These are phyloP conservation scores for Heliosperma pusillum DNA, from an alignment of 148 eudicot species.

Conservation along the genomic window DNA sequence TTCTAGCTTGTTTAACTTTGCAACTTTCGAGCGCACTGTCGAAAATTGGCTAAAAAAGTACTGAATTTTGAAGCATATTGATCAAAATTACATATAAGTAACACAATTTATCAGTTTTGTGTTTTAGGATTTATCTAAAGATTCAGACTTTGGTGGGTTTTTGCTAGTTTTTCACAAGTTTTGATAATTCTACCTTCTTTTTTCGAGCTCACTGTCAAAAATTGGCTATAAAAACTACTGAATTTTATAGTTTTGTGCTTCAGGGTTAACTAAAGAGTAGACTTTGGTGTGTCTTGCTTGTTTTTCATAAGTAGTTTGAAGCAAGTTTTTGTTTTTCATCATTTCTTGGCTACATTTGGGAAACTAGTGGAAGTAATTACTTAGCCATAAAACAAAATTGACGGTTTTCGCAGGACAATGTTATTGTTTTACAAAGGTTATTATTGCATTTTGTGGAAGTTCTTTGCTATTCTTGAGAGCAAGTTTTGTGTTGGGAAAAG, in stretches of 20 bases:
- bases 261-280: too few relatives aligned
- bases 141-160: too few relatives aligned
- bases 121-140: too few relatives aligned
- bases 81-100: too few relatives aligned
- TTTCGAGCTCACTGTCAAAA: not conserved
- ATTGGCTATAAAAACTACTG: not conserved
- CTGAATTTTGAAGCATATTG: too few relatives aligned
- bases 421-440: constrained; percentile 44
- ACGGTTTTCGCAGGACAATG: constrained; percentile 43
- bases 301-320: not conserved
- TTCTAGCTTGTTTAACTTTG: constrained; percentile 21
- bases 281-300: too few relatives aligned
- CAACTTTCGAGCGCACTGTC: not conserved
- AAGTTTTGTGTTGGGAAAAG: constrained; percentile 60
- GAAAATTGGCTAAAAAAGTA: not conserved
- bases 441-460: constrained; percentile 39
- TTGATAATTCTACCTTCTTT: constrained; percentile 24
- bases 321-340: constrained; percentile 4
- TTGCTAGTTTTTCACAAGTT: too few relatives aligned
- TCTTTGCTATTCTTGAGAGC: constrained; percentile 46
- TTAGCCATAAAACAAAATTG: constrained; percentile 19
- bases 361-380: constrained; percentile 22
- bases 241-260: too few relatives aligned
- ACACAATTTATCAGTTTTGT: too few relatives aligned
- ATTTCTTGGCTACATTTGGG: constrained; percentile 19